Conservation (phyloP, 371 early-diverging fungal genomes). For the Enterocytospora artemiae region DNA sequence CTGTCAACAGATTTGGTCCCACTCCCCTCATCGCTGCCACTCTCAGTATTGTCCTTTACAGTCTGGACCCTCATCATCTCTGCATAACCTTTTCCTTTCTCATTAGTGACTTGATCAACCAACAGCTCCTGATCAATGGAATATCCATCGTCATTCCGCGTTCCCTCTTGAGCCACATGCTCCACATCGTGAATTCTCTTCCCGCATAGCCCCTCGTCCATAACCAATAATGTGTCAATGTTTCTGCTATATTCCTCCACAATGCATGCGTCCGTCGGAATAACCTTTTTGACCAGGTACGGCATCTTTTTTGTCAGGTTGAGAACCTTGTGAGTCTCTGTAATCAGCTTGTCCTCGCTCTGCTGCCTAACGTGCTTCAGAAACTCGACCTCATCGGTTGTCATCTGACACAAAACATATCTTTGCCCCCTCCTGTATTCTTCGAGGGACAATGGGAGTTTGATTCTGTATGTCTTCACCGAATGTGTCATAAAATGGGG, state of each 20-base stretch:
- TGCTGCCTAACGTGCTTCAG: constrained; percentile 38
- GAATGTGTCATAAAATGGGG: constrained; percentile 32
- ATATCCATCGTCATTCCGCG: background rate
- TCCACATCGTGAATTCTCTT: background rate
- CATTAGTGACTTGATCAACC: background rate
- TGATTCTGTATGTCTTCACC: constrained; percentile 31
- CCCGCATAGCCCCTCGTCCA: background rate
- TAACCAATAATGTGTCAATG: constrained; percentile 26
- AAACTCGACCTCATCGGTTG: constrained; percentile 38
- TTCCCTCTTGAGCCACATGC: background rate
- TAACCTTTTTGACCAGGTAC: constrained; percentile 39
- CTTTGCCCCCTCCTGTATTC: constrained; percentile 57
- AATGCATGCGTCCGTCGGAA: constrained; percentile 50
- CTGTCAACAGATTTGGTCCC: background rate
- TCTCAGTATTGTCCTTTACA: background rate
- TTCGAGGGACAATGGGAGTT: constrained; percentile 52
- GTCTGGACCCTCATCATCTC: background rate
- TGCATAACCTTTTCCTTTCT: too few relatives aligned
- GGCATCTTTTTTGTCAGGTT: constrained; percentile 53
- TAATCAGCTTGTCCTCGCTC: constrained; percentile 33
- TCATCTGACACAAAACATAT: constrained; percentile 45
- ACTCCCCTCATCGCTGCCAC: background rate
- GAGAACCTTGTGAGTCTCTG: constrained; percentile 50
- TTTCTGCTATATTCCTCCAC: constrained; percentile 56
- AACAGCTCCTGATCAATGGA: background rate